Evolutionary conservation across 805 yeast genomes (phyloP), one percentile per base, ranked within the genome.

Genomic region (Grigorovia jiainica): DNA sequence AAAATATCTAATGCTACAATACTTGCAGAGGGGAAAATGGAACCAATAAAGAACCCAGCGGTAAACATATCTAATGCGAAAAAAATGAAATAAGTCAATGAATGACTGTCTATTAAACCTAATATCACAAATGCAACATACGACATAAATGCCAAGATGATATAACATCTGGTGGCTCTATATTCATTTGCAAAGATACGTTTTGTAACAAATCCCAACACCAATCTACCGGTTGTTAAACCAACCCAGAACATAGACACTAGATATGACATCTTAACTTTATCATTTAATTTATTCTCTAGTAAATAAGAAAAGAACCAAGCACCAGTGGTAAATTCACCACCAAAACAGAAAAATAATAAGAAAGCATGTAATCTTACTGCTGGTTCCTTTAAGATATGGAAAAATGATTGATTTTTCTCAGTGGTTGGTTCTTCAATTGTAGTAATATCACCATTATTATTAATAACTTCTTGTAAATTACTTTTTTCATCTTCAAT

Each of bases 181-280:
- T 50, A 66, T 51, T 73, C 82, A 47, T 64, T 71, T 15, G 47
- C 53, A 49, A 76, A 77, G 39, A 50, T 62, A 41, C 65, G 61
- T 11, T 67, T 69, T 0, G 82, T 76, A 5, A 68, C 72, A 53
- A 76, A 75, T 1, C 82, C 81, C 7, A 82, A 59, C 5, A 66
- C 47, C 34, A 82, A 58, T 45, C 90, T 64, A 0, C 90, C 90
- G 11, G 71, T 45, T 0, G 87, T 78, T 16, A 82, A 57, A 0
- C 90, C 90, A 20, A 72, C 71, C 87, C 87, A 82, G 53, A 72
- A 81, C 13, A 84, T 80, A 4, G 86, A 72, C 0, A 82, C 76
- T 10, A 79, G 75, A 51, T 75, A 78, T 8, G 87, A 82, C 53
- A 77, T 73, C 17, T 64, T 55, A 1, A 64, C 49, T 23, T 64